Evolutionary conservation across 23 red algal species (phyloP).

Genomic region (Gracilaria gracilis): DNA sequence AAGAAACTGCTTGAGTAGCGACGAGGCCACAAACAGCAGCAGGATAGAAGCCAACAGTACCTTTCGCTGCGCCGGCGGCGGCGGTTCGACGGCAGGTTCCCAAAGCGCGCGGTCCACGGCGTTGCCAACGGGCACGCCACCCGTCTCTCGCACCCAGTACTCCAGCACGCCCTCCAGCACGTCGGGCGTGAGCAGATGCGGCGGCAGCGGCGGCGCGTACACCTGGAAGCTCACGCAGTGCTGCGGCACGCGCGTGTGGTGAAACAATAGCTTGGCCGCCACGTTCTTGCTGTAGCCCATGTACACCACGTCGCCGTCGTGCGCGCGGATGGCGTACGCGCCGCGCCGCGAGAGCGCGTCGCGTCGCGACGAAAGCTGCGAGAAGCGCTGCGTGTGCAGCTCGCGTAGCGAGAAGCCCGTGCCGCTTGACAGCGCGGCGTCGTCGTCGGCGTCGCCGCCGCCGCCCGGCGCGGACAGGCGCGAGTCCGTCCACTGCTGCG

Average conservation of each 20-base stretch:
- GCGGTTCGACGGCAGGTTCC: background rate
- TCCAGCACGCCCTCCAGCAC: conserved; percentile 71
- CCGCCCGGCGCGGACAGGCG: too few relatives aligned
- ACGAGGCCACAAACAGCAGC: conserved; percentile 52
- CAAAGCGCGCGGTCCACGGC: conserved; percentile 42
- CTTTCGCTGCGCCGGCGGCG: conserved; percentile 29
- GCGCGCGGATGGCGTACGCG: conserved; percentile 72
- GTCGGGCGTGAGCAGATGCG: conserved; percentile 50
- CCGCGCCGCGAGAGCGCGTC: conserved; percentile 3
- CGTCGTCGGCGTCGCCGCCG: background rate
- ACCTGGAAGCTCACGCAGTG: conserved; percentile 27
- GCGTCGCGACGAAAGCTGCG: background rate
- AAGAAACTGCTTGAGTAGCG: conserved; percentile 48
- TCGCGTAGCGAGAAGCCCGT: conserved; percentile 46
- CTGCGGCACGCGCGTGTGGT: conserved; percentile 24
- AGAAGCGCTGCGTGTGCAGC: background rate
- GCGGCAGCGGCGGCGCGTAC: conserved; percentile 48
- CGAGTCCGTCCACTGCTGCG: too few relatives aligned
- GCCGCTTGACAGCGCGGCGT: background rate
- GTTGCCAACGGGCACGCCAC: conserved; percentile 75
- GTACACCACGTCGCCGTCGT: conserved; percentile 34
- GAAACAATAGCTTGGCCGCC: conserved; percentile 60
- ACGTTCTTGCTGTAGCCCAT: conserved; percentile 83
- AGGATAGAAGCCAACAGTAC: conserved; percentile 68
- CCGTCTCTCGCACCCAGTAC: conserved; percentile 84